phyloP scores from a whole-genome alignment of 2,329 filamentous ascomycete genomes.

The Neonectria magnoliae region DNA sequence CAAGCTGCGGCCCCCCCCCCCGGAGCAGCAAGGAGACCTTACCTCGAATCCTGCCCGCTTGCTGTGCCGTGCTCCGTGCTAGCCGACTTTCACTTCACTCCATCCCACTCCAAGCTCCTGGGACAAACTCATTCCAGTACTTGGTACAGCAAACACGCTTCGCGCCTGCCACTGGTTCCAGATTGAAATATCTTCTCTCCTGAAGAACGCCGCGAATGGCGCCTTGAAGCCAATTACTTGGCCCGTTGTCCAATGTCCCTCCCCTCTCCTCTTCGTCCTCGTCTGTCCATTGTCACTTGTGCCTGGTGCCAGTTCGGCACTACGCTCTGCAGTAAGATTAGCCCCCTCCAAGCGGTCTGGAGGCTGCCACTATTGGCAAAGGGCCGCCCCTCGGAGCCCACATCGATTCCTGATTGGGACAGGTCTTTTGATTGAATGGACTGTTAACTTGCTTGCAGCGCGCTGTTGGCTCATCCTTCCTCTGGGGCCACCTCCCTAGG shows the following conservation, averaged over 20 bases:
- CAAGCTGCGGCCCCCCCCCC: background rate
- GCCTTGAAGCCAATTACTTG: conserved; percentile 1
- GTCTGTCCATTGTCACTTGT: background rate
- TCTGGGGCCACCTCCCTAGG: conserved; percentile 2
- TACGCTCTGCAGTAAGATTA: conserved; percentile 20
- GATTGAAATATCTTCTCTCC: conserved; percentile 7
- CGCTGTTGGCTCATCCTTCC: conserved; percentile 1
- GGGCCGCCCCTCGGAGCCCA: conserved; percentile 3
- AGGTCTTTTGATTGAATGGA: conserved; percentile 10
- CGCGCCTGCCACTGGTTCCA: background rate
- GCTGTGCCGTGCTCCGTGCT: conserved; percentile 18
- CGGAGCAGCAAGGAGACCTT: conserved; percentile 3
- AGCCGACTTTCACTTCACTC: background rate
- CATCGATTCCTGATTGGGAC: conserved; percentile 5
- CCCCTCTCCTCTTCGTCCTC: background rate
- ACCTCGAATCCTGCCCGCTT: background rate
- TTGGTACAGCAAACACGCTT: background rate
- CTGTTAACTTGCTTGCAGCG: background rate
- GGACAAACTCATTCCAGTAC: conserved; percentile 11
- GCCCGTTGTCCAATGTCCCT: conserved; percentile 9
- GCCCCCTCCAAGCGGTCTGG: conserved; percentile 15
- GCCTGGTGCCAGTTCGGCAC: conserved; percentile 5
- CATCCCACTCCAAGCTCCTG: background rate
- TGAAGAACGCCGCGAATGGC: conserved; percentile 10
- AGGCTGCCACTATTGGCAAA: conserved; percentile 12